Evolutionary conservation across 495 filamentous ascomycete genomes (phyloP).

Genomic region (Podospora tetraspora): DNA sequence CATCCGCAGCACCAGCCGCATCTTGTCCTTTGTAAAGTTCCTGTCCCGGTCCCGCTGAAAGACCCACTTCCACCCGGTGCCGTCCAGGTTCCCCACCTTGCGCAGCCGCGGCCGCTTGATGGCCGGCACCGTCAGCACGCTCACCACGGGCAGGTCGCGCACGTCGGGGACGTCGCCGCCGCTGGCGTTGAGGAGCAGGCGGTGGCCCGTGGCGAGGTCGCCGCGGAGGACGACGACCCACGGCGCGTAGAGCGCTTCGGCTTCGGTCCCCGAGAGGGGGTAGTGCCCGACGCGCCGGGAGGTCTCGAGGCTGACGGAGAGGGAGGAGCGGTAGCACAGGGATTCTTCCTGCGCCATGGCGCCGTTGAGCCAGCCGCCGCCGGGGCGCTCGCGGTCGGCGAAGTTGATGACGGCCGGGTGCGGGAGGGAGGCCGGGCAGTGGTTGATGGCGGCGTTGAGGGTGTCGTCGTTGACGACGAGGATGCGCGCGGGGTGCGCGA

Average conservation of each 20-base stretch:
- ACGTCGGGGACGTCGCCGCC: not conserved
- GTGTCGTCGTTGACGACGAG: conserved; percentile 14
- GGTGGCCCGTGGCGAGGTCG: not conserved
- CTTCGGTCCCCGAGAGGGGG: not conserved
- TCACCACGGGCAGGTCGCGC: conserved; percentile 2
- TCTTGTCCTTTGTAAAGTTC: conserved; percentile 51
- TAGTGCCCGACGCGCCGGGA: not conserved
- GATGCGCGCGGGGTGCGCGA: not conserved
- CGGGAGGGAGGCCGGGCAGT: not conserved
- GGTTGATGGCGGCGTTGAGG: conserved; percentile 13
- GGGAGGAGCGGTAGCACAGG: conserved; percentile 12
- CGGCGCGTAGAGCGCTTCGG: conserved; percentile 8
- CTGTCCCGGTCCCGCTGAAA: conserved; percentile 33
- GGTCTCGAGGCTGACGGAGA: conserved; percentile 4
- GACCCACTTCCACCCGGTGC: conserved; percentile 12
- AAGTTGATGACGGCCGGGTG: conserved; percentile 10
- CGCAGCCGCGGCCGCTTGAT: not conserved
- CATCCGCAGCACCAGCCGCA: conserved; percentile 51
- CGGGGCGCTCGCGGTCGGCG: conserved; percentile 7
- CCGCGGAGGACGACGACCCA: conserved; percentile 6
- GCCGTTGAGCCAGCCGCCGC: conserved; percentile 15
- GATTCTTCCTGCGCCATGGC: conserved; percentile 15
- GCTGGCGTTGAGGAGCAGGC: not conserved
- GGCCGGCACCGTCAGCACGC: conserved; percentile 6
- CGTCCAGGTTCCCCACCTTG: not conserved